These are phyloP conservation scores for Hypoxylon sp. DNA, from an alignment of 2,329 filamentous ascomycete genomes.

Conservation along the genomic window DNA sequence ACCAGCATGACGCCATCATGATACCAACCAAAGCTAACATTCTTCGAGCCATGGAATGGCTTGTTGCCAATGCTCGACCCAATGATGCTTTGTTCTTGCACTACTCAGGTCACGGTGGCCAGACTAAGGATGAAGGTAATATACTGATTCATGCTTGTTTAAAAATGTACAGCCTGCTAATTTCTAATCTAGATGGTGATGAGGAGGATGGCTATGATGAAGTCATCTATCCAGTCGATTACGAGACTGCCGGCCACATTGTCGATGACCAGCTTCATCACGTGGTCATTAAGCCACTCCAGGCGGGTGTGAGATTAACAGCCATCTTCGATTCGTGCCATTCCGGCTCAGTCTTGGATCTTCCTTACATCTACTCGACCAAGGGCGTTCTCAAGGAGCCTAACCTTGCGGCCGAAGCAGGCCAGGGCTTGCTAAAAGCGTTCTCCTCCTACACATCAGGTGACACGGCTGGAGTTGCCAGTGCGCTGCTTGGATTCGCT, in stretches of 20 bases:
- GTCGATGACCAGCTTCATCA: slow-evolving; percentile 85
- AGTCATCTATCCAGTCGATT: slow-evolving; percentile 85
- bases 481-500: slow-evolving; percentile 81
- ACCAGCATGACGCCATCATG: slow-evolving; percentile 74
- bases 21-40: slow-evolving; percentile 81
- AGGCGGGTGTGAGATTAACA: slow-evolving; percentile 65
- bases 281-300: slow-evolving; percentile 70
- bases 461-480: slow-evolving; percentile 84
- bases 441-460: slow-evolving; percentile 70
- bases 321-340: slow-evolving; percentile 74
- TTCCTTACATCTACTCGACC: slow-evolving; percentile 75
- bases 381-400: slow-evolving; percentile 74
- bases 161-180: slow-evolving; percentile 2
- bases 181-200: slow-evolving; percentile 70
- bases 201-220: slow-evolving; percentile 85
- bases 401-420: slow-evolving; percentile 73
- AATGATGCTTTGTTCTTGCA: slow-evolving; percentile 80
- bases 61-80: slow-evolving; percentile 73
- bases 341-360: slow-evolving; percentile 71
- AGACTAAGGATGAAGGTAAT: slow-evolving; percentile 68
- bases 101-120: slow-evolving; percentile 72
- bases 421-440: slow-evolving; percentile 67
- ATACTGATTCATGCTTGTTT: background rate
- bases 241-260: slow-evolving; percentile 80
- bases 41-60: slow-evolving; percentile 77